These are phyloP conservation scores for Gracilaria domingensis DNA, from an alignment of 23 red algal species.

Conservation along the genomic window DNA sequence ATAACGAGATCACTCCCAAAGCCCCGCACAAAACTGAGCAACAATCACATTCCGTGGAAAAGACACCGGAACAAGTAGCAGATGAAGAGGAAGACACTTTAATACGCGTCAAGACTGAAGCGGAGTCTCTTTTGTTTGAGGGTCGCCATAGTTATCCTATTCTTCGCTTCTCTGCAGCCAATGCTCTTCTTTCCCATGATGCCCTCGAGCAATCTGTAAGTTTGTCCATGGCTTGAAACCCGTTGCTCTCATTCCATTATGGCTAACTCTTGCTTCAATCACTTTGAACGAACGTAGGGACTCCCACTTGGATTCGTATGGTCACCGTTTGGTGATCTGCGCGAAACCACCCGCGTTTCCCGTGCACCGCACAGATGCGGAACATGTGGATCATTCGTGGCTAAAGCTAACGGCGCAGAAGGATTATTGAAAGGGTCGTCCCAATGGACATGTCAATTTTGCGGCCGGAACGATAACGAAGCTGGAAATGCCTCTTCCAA, in stretches of 20 bases:
- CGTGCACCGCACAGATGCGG: constrained; percentile 36
- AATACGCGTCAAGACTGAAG: constrained; percentile 11
- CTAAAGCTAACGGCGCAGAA: constrained; percentile 39
- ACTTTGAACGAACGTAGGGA: neutral
- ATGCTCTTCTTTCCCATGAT: constrained; percentile 57
- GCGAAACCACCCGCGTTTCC: neutral
- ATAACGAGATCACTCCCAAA: neutral
- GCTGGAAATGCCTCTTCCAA: neutral
- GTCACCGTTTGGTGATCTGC: constrained; percentile 53
- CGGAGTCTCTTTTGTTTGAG: constrained; percentile 35
- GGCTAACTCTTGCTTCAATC: neutral
- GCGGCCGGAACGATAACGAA: constrained; percentile 53
- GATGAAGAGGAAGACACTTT: constrained; percentile 50
- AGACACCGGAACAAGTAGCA: constrained; percentile 44
- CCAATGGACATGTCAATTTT: constrained; percentile 60
- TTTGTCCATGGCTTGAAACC: neutral
- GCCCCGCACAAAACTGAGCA: too few relatives aligned
- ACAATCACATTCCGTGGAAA: neutral
- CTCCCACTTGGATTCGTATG: constrained; percentile 69
- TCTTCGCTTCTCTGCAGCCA: constrained; percentile 62
- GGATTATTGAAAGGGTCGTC: constrained; percentile 9
- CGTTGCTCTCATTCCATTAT: neutral
- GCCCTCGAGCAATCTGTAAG: constrained; percentile 43
- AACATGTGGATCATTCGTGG: constrained; percentile 68
- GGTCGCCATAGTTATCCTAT: constrained; percentile 35